A percentile compares a stretch with the other conserved stretches of the same genome.
These are phyloP conservation scores for Cyberlindnera meyerae DNA, from an alignment of 805 yeast genomes.

Conservation along the genomic window DNA sequence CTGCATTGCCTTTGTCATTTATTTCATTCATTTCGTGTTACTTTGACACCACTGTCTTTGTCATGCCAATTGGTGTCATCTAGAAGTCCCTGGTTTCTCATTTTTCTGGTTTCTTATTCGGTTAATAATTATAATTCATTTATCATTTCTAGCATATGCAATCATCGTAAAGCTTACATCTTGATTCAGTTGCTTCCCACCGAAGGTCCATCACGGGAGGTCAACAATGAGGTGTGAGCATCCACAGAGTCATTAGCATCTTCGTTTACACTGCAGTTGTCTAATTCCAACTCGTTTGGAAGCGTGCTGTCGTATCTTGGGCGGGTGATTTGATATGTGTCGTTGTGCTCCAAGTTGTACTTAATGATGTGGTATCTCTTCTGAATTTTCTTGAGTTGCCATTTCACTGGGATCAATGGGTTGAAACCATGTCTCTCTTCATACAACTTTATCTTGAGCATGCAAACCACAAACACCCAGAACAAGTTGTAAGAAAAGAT, in stretches of 20 bases:
- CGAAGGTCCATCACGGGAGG: too few species aligned
- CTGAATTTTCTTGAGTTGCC: slow-evolving; percentile 53
- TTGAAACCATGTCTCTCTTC: slow-evolving; percentile 58
- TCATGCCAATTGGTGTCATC: too few species aligned
- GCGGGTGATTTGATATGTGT: slow-evolving; percentile 21
- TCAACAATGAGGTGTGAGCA: neutral
- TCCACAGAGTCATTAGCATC: neutral
- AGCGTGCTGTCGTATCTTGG: slow-evolving; percentile 10
- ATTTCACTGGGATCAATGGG: slow-evolving; percentile 56
- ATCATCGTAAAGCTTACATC: too few species aligned
- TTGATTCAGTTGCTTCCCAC: too few species aligned
- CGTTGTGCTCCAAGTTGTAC: slow-evolving; percentile 30
- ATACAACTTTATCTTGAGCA: slow-evolving; percentile 41
- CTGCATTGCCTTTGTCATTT: neutral
- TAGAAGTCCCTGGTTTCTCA: neutral
- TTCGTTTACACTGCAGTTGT: neutral
- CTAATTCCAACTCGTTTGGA: slow-evolving; percentile 10
- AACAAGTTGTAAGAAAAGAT: slow-evolving; percentile 66
- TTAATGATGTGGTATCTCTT: slow-evolving; percentile 33
- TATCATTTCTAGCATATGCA: too few species aligned
- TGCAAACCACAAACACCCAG: slow-evolving; percentile 52
- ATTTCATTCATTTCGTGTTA: neutral
- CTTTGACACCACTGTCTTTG: too few species aligned
- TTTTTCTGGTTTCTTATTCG: neutral
- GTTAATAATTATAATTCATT: too few species aligned